Evolutionary conservation across 1,284 basidiomycete genomes (phyloP).

Genomic region (Apiotrichum laibachii): DNA sequence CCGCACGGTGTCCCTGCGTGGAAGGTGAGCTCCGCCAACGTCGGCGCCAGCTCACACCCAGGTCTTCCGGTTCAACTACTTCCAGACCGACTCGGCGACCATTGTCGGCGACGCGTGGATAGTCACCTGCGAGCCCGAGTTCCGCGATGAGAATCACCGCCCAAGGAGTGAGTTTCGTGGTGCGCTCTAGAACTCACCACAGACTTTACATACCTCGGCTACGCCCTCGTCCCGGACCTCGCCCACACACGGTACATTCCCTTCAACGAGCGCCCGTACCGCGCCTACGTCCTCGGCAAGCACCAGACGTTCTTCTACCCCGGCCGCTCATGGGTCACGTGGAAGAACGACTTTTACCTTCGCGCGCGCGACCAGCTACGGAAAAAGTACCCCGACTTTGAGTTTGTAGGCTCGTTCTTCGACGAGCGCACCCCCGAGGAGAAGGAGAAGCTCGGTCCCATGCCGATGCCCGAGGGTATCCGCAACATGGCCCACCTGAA

Average conservation of each 20-base stretch:
- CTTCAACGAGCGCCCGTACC: constrained; percentile 5
- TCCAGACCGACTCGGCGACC: background rate
- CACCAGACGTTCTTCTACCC: constrained; percentile 12
- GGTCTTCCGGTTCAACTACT: constrained; percentile 13
- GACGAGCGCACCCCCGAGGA: constrained; percentile 3
- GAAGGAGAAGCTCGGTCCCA: background rate
- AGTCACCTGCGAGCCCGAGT: constrained; percentile 13
- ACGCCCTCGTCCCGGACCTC: constrained; percentile 3
- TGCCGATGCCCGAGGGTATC: constrained; percentile 3
- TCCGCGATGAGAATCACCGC: background rate
- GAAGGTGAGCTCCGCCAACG: background rate
- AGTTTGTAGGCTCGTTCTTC: constrained; percentile 10
- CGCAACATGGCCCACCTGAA: constrained; percentile 2
- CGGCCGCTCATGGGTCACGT: background rate
- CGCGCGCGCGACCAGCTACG: constrained; percentile 1
- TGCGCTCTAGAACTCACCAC: background rate
- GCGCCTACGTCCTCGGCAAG: constrained; percentile 10
- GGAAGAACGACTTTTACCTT: background rate
- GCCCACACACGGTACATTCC: constrained; percentile 4
- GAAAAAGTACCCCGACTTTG: constrained; percentile 5
- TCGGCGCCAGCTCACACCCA: background rate
- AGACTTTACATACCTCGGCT: constrained; percentile 12
- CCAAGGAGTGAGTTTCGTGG: constrained; percentile 1
- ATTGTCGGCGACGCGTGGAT: constrained; percentile 7
- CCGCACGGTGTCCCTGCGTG: constrained; percentile 8